Percentiles rank a stretch among this genome's conserved stretches.
These are phyloP conservation scores for Bryum argenteum DNA, from an alignment of 225 moss, liverwort and hornwort genomes.

Conservation along the genomic window DNA sequence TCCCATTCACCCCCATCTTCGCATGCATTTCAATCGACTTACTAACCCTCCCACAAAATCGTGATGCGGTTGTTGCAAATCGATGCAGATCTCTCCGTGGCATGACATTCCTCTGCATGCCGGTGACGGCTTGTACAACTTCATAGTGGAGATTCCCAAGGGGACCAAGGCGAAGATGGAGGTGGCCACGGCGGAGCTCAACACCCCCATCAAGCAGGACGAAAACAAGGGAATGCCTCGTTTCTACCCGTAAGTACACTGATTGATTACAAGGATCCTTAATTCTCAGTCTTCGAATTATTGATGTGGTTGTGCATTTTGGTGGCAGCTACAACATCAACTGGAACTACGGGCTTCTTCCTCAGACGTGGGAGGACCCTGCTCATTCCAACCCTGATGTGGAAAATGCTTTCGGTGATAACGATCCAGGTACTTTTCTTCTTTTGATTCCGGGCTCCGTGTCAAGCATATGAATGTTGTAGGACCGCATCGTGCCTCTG, in stretches of 20 bases:
- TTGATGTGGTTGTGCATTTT: background rate
- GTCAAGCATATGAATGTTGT: background rate
- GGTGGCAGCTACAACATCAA: slow-evolving; percentile 72
- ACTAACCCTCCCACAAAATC: background rate
- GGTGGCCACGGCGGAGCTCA: slow-evolving; percentile 76
- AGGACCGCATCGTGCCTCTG: background rate
- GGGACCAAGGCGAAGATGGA: slow-evolving; percentile 82
- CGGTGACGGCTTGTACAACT: slow-evolving; percentile 75
- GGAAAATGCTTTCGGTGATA: slow-evolving; percentile 73
- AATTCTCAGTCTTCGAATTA: background rate
- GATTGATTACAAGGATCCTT: background rate
- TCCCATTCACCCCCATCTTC: background rate
- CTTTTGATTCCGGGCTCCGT: no score
- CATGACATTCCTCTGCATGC: slow-evolving; percentile 81
- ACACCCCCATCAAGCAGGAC: slow-evolving; percentile 86
- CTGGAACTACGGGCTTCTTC: slow-evolving; percentile 89
- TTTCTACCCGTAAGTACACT: slow-evolving; percentile 66
- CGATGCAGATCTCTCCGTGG: slow-evolving; percentile 73
- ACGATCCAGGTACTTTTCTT: slow-evolving; percentile 61
- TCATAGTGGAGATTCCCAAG: slow-evolving; percentile 84
- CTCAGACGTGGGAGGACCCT: slow-evolving; percentile 91
- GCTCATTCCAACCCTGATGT: slow-evolving; percentile 67
- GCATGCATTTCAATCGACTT: no score
- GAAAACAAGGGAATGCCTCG: slow-evolving; percentile 72
- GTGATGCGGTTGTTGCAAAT: no score